Evolutionary conservation across 768 basidiomycete species (phyloP), one percentile per base, ranked within the genome.

Genomic region (Termitomyces sp.): DNA sequence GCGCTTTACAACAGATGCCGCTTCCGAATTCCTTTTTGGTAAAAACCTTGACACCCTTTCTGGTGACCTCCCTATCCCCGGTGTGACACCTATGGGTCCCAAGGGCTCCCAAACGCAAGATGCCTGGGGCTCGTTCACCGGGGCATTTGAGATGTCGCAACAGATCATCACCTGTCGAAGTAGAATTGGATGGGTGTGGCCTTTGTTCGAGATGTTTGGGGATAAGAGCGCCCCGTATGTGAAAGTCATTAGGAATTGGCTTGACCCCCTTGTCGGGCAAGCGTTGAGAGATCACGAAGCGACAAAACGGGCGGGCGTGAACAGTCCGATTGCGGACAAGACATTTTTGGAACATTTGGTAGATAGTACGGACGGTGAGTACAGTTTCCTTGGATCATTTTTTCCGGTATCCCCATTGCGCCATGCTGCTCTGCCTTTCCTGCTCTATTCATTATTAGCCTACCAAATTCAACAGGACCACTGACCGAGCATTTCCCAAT

Each of bases 11-110:
- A 75, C 89, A 41, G 88, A 90, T 66, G 76, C 86, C 0, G 85
- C 87, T 1, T 86, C 86, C 6, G 86, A 88, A 58, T 89, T 88
- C 65, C 73, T 90, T 38, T 88, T 91, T 58, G 88, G 87, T 8
- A 73, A 76, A 55, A 85, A 83, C 64, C 63, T 88, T 56, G 74
- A 85, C 57, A 87, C 87, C 0, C 71, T 89, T 18, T 81, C 80
- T 10, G 76, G 74, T 2, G 66, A 76, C 9, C 75, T 87, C 3
- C 86, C 85, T 1, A 65, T 74, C 5, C 73, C 85, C 5, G 78
- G 77, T 0, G 66, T 73, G 33, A 74, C 78, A 0, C 52, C 57
- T 1, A 73, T 80, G 69, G 79, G 83, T 0, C 79, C 79, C 3
- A 85, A 87, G 65, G 86, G 86, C 20, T 82, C 84, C 10, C 78